Evolutionary conservation across 495 filamentous ascomycete species (phyloP).

Genomic region (Xylaria scruposa): DNA sequence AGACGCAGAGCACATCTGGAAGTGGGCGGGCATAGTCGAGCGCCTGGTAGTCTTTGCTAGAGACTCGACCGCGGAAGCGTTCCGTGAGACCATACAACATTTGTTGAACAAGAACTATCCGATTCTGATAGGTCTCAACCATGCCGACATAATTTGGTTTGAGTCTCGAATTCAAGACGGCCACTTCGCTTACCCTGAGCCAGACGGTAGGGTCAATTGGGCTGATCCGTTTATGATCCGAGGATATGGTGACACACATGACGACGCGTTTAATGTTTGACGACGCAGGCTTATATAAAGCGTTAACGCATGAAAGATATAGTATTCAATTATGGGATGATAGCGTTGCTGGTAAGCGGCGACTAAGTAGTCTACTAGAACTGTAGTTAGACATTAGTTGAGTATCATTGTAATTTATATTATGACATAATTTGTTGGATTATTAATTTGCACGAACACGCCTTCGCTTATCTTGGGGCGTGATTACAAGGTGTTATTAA

Average conservation of each 20-base stretch:
- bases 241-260: conserved; percentile 24
- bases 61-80: conserved; percentile 19
- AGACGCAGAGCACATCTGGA: conserved; percentile 33
- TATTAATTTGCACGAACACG: no score
- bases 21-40: conserved; percentile 30
- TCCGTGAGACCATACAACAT: conserved; percentile 3
- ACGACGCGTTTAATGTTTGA: not conserved
- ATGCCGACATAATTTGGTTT: conserved; percentile 18
- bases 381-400: not conserved
- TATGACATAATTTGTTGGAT: not conserved
- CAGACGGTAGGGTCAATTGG: conserved; percentile 27
- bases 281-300: not conserved
- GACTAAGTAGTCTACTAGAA: not conserved
- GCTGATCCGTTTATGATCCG: conserved; percentile 30
- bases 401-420: not conserved
- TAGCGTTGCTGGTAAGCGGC: not conserved
- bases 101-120: not conserved
- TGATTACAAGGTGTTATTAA: no score
- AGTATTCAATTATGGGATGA: not conserved
- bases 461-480: no score
- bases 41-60: conserved; percentile 29
- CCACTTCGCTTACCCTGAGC: conserved; percentile 32
- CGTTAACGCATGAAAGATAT: not conserved
- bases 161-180: not conserved
- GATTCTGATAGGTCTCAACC: not conserved